phyloP scores from a whole-genome alignment of 352 stramenopile genomes.

The Aphanomyces cochlioides region DNA sequence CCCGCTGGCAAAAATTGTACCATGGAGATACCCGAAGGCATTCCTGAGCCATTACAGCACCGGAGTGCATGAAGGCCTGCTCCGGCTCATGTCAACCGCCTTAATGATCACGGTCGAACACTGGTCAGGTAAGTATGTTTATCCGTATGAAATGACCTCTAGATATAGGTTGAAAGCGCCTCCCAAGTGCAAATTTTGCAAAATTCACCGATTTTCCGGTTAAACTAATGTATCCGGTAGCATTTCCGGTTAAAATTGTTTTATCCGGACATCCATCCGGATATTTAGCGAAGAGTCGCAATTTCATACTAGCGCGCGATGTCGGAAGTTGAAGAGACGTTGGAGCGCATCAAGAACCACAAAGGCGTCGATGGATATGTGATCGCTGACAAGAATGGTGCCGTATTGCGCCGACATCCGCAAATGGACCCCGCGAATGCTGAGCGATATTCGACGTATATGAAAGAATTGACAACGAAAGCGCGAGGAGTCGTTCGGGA shows the following conservation, averaged over 20 bases:
- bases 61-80: conserved; percentile 27
- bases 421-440: conserved; percentile 88
- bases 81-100: conserved; percentile 26
- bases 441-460: conserved; percentile 89
- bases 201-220: neutral
- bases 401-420: conserved; percentile 85
- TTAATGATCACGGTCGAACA: conserved; percentile 24
- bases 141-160: no score
- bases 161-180: neutral
- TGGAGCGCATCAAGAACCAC: conserved; percentile 94
- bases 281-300: neutral
- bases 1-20: conserved; percentile 24
- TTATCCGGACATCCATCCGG: no score
- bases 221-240: no score
- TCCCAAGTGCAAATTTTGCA: neutral
- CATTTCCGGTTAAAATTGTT: no score
- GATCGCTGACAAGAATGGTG: conserved; percentile 89
- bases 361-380: conserved; percentile 93
- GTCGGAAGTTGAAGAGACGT: conserved; percentile 92
- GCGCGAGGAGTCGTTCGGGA: conserved; percentile 90
- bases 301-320: conserved; percentile 33
- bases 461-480: conserved; percentile 88
- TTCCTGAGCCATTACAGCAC: conserved; percentile 25
- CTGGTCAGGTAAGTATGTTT: conserved; percentile 27
- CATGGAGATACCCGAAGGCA: conserved; percentile 20